Evolutionary conservation across 2,329 filamentous ascomycete species (phyloP).

Genomic region (Aspergillus clavatus): DNA sequence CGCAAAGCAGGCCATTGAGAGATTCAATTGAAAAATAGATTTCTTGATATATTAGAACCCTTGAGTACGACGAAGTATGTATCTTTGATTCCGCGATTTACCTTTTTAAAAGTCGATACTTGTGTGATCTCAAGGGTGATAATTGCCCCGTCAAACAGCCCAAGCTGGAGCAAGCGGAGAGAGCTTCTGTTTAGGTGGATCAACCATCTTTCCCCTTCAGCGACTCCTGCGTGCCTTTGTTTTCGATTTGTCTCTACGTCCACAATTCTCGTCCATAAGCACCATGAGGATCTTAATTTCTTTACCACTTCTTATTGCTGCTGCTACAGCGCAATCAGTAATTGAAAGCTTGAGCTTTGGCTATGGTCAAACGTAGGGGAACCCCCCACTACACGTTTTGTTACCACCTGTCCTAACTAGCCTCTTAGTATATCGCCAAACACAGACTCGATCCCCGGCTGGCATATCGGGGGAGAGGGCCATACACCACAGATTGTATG

Average conservation of each 20-base stretch:
- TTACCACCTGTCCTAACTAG: slow-evolving; percentile 7
- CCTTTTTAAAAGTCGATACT: too few relatives aligned
- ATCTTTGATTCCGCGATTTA: too few relatives aligned
- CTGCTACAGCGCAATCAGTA: slow-evolving; percentile 59
- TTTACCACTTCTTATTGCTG: slow-evolving; percentile 44
- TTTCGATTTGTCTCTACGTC: slow-evolving; percentile 1
- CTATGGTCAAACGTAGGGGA: slow-evolving; percentile 55
- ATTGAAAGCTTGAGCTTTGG: slow-evolving; percentile 76
- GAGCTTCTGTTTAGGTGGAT: neutral
- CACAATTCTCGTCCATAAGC: slow-evolving; percentile 12
- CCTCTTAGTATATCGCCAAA: slow-evolving; percentile 56
- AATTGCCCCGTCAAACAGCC: too few relatives aligned
- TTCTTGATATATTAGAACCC: neutral
- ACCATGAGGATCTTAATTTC: slow-evolving; percentile 41
- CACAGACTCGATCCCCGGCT: slow-evolving; percentile 51
- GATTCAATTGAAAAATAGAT: too few relatives aligned
- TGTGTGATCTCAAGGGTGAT: too few relatives aligned
- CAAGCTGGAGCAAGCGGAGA: too few relatives aligned
- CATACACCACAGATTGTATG: slow-evolving; percentile 51
- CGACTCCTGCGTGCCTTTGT: neutral
- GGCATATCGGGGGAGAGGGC: slow-evolving; percentile 51
- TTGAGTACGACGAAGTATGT: too few relatives aligned
- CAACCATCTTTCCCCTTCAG: neutral
- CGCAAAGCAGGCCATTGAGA: too few relatives aligned
- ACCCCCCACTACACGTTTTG: neutral